Evolutionary conservation across 1,139 yeast species (phyloP).

Genomic region (Pichia sp.): DNA sequence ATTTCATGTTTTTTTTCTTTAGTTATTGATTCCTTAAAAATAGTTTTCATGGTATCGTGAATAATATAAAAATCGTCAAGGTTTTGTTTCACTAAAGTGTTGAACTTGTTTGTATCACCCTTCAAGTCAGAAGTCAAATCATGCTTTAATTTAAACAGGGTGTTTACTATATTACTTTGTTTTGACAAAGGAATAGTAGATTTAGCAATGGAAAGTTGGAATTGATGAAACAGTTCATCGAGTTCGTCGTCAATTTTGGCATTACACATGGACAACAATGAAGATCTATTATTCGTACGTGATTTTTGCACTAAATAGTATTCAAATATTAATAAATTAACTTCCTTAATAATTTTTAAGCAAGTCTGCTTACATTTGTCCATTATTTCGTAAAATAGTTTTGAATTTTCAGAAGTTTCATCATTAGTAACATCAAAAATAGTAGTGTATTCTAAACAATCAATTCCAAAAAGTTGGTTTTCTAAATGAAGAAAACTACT

Average conservation of each 20-base stretch:
- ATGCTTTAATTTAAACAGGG: conserved; percentile 16
- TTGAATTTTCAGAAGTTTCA: conserved; percentile 18
- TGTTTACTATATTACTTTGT: conserved; percentile 11
- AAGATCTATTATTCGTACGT: conserved; percentile 4
- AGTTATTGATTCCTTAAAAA: conserved; percentile 3
- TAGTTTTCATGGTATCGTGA: conserved; percentile 23
- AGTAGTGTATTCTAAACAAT: conserved; percentile 20
- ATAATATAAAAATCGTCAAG: conserved; percentile 25
- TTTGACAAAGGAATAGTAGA: conserved; percentile 14
- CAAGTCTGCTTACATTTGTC: conserved; percentile 22
- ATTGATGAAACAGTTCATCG: conserved; percentile 13
- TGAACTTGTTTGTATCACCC: conserved; percentile 21
- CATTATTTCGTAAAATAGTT: conserved; percentile 19
- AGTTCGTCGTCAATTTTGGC: conserved; percentile 20
- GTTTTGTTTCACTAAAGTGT: conserved; percentile 22
- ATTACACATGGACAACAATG: conserved; percentile 20
- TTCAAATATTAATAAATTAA: conserved; percentile 25
- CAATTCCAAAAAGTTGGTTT: conserved; percentile 23
- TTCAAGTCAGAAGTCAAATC: conserved; percentile 21
- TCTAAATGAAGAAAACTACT: conserved; percentile 23
- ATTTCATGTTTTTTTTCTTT: neutral
- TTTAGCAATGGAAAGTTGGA: conserved; percentile 9
- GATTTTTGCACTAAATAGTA: conserved; percentile 22
- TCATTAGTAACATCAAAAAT: conserved; percentile 21
- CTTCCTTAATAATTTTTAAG: conserved; percentile 20